Conservation (phyloP, 2,329 filamentous ascomycete species). For the Diaporthe sp. region DNA sequence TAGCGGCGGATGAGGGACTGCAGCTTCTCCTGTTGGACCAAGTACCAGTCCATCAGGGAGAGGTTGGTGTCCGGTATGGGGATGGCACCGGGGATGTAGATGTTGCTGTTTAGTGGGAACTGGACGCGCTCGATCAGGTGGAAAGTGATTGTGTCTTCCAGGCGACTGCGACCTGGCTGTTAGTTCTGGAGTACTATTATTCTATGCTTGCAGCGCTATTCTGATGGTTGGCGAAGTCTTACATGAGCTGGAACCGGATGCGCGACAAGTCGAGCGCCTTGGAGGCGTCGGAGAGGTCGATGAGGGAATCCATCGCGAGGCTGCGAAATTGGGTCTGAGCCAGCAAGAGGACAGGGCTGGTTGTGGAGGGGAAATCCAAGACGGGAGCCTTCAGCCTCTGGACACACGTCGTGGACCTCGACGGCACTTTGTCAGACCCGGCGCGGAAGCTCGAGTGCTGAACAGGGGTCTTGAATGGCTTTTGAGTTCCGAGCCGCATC, state of each 20-base stretch:
- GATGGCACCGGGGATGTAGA: constrained; percentile 86
- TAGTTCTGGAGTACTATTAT: background rate
- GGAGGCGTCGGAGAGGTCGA: constrained; percentile 86
- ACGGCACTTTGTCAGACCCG: constrained; percentile 1
- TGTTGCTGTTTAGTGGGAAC: constrained; percentile 89
- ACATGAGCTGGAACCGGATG: constrained; percentile 96
- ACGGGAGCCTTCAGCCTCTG: background rate
- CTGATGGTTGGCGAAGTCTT: constrained; percentile 45
- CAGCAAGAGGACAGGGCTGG: background rate
- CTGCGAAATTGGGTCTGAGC: background rate
- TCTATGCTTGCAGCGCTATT: background rate
- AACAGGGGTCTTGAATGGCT: background rate
- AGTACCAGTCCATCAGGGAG: constrained; percentile 94
- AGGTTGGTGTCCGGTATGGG: constrained; percentile 77
- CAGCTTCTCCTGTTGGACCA: constrained; percentile 87
- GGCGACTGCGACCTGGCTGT: constrained; percentile 68
- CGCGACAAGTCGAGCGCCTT: constrained; percentile 90
- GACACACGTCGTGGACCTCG: background rate
- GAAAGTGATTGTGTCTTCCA: constrained; percentile 98
- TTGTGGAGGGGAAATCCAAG: background rate
- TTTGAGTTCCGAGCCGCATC: constrained; percentile 17
- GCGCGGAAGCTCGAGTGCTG: constrained; percentile 11
- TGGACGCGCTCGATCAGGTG: constrained; percentile 98
- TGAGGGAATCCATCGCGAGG: constrained; percentile 84
- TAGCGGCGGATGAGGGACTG: constrained; percentile 95